These are phyloP conservation scores for Fraxinus xanthoxyloides DNA, from an alignment of 305 asterid species.

Conservation along the genomic window DNA sequence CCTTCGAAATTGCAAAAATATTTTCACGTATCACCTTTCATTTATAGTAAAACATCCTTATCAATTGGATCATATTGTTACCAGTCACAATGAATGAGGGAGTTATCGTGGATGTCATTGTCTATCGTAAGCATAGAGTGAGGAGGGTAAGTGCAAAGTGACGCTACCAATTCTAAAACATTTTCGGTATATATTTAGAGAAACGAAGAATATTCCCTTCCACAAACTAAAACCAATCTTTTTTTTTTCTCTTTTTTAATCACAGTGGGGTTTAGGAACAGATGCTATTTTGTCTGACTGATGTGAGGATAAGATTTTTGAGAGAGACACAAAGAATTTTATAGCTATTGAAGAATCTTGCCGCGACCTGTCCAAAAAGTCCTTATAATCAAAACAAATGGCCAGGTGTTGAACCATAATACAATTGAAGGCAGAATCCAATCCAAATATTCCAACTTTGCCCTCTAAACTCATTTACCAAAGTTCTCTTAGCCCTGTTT, in stretches of 20 bases:
- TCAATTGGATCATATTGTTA: neutral
- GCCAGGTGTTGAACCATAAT: neutral
- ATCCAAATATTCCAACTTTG: neutral
- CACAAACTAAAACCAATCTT: constrained; percentile 16
- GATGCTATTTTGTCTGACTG: constrained; percentile 36
- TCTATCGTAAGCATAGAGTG: neutral
- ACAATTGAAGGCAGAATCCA: neutral
- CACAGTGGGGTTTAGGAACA: constrained; percentile 36
- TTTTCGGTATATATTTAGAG: neutral
- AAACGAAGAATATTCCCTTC: constrained; percentile 28
- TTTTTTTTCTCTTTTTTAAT: neutral
- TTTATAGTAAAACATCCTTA: neutral
- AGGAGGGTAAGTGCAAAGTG: neutral
- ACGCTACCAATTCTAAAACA: neutral
- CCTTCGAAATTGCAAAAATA: neutral
- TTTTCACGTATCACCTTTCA: neutral
- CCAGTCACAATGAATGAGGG: neutral
- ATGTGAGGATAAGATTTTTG: constrained; percentile 28
- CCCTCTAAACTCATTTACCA: neutral
- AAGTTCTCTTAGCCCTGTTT: neutral
- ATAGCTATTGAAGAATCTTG: constrained; percentile 53
- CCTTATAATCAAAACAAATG: constrained; percentile 22
- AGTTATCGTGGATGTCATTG: neutral
- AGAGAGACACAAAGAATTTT: constrained; percentile 25
- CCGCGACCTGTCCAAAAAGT: constrained; percentile 32